Base-by-base conservation (phyloP, 345 rosid species). In the Laguncularia racemosa region DNA sequence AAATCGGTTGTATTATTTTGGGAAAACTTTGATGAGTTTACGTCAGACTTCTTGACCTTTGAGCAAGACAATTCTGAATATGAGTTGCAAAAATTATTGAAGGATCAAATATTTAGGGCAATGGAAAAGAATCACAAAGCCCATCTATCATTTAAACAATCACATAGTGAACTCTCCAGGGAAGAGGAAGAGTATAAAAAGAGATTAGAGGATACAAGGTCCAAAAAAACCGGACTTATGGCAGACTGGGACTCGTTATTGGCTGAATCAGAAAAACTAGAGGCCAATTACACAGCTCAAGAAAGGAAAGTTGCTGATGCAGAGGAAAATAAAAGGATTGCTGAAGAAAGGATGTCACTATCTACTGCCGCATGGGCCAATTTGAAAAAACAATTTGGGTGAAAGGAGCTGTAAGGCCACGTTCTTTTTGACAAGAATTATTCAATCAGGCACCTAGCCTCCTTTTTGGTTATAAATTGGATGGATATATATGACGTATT, bases 251-350 rank as follows among this genome's bases (percentile, higher is more conserved):
- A 56, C 48, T 45, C 14, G 3, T 46, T 56, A 33, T 38, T 63
- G 49, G 47, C 47, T 2, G 45, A 63, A 4, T 63, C 56, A 0
- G 61, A 63, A 9, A 55, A 48, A 14, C 60, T 44, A 6, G 15
- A 56, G 54, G 10, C 52, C 45, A 44, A 2, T 14, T 20, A 43
- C 26, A 12, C 6, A 6, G 48, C 17, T 21, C 55, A 49, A 12
- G 50, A 63, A 44, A 56, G 50, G 20, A 56, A 55, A 56, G 48
- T 55, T 8, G 60, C 2, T 0, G 45, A 56, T 43, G 50, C 55
- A 6, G 60, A 63, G 50, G 67, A 47, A 16, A 63, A 56, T 60
- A 48, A 56, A 52, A 48, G 67, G 4, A 20, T 43, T 14, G 67
- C 54, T 0, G 55, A 55, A 48, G 60, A 55, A 28, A 50, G 48